Percentiles rank a stretch among this genome's conserved stretches.
phyloP scores from a whole-genome alignment of 2,329 filamentous ascomycete genomes.

The Lachnellula willkommii region DNA sequence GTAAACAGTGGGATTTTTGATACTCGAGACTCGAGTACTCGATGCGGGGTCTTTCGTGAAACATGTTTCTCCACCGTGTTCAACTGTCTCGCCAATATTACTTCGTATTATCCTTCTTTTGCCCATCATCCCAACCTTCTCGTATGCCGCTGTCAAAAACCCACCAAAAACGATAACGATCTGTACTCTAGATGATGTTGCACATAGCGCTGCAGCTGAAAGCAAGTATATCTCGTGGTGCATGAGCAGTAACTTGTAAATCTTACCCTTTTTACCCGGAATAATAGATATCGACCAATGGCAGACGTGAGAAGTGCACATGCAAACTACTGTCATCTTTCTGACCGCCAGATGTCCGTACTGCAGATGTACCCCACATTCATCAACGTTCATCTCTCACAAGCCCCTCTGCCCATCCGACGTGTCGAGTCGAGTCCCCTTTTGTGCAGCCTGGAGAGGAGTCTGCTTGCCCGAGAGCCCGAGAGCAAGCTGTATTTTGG shows the following conservation, averaged over 20 bases:
- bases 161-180: no score
- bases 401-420: conserved; percentile 16
- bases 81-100: no score
- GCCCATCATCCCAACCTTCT: no score
- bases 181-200: neutral
- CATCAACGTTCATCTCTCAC: neutral
- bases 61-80: conserved; percentile 7
- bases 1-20: no score
- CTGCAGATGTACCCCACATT: conserved; percentile 26
- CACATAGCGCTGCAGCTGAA: neutral
- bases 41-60: conserved; percentile 14
- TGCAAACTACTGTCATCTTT: conserved; percentile 7
- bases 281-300: conserved; percentile 14
- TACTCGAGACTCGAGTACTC: neutral
- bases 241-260: conserved; percentile 1
- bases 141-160: no score
- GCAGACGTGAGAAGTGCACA: neutral
- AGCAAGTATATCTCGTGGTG: neutral
- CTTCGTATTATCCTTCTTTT: no score
- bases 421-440: conserved; percentile 17
- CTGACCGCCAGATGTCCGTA: conserved; percentile 26
- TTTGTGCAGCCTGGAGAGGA: conserved; percentile 4
- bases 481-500: neutral
- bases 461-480: neutral
- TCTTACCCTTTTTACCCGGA: conserved; percentile 3